phyloP scores from a whole-genome alignment of 768 basidiomycete species.

The Trametes cingulata region DNA sequence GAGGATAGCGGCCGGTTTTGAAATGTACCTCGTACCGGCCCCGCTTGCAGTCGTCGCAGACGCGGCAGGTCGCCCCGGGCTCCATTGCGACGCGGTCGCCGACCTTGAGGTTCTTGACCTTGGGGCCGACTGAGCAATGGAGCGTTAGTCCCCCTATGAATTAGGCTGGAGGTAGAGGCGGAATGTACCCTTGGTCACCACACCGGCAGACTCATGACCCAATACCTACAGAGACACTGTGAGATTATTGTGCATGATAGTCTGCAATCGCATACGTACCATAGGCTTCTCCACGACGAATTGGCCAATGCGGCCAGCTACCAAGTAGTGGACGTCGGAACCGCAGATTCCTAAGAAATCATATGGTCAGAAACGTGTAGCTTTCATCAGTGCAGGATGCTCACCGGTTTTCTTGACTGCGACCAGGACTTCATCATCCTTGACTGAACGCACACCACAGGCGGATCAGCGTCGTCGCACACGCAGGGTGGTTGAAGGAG shows the following conservation, averaged over 20 bases:
- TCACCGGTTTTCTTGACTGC: slow-evolving; percentile 89
- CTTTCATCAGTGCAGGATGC: slow-evolving; percentile 21
- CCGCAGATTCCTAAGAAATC: slow-evolving; percentile 76
- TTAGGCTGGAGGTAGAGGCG: neutral
- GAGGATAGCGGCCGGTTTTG: no score
- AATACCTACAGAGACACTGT: slow-evolving; percentile 59
- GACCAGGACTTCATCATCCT: slow-evolving; percentile 78
- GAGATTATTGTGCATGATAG: neutral
- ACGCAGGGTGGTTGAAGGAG: neutral
- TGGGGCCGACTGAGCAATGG: slow-evolving; percentile 58
- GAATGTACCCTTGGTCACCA: slow-evolving; percentile 62
- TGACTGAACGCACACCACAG: slow-evolving; percentile 43
- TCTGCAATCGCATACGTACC: slow-evolving; percentile 40
- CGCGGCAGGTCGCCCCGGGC: slow-evolving; percentile 83
- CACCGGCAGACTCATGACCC: slow-evolving; percentile 90
- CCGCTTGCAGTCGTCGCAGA: slow-evolving; percentile 80
- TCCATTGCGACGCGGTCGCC: slow-evolving; percentile 93
- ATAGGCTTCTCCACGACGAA: slow-evolving; percentile 81
- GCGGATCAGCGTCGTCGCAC: neutral
- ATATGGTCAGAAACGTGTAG: neutral
- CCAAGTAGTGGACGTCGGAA: slow-evolving; percentile 84
- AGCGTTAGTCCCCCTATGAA: neutral
- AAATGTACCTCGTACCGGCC: slow-evolving; percentile 75
- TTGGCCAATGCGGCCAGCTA: slow-evolving; percentile 78
- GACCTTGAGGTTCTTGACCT: slow-evolving; percentile 72